Evolutionary conservation across 1,284 basidiomycete genomes (phyloP), one percentile per base, ranked within the genome.

Genomic region (Mycena sp.): DNA sequence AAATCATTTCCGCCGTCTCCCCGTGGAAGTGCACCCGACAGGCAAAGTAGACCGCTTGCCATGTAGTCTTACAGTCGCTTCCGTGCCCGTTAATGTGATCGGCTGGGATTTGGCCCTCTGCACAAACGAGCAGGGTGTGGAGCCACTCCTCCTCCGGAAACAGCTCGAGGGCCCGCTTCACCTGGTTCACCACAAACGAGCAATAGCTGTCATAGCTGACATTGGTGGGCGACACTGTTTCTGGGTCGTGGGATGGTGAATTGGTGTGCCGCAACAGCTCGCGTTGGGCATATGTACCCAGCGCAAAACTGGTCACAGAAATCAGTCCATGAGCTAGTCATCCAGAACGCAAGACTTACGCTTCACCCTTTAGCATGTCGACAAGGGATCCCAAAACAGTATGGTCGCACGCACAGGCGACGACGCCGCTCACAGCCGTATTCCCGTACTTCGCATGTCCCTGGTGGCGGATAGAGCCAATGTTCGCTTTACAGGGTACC

Each of bases 11-110:
- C 0, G 58, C 58, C 2, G 63, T 61, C 54, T 65, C 50, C 14
- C 63, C 58, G 26, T 65, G 59, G 48, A 64, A 61, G 54, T 65
- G 63, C 2, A 38, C 58, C 6, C 51, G 14, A 26, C 60, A 63
- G 10, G 58, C 51, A 28, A 59, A 58, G 44, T 63, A 66, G 2
- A 55, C 56, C 1, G 50, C 49, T 44, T 62, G 60, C 60, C 60
- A 62, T 19, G 51, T 25, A 5, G 23, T 16, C 21, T 46, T 43
- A 21, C 60, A 62, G 16, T 26, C 40, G 3, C 14, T 4, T 9
- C 60, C 60, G 23, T 61, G 58, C 3, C 51, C 58, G 28, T 35
- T 32, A 25, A 59, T 59, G 25, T 52, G 58, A 30, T 44, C 59
- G 4, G 59, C 51, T 6, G 53, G 60, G 29, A 62, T 56, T 40